Conservation (phyloP, 73 alveolate genomes). For the Paraurostyla sp. region DNA sequence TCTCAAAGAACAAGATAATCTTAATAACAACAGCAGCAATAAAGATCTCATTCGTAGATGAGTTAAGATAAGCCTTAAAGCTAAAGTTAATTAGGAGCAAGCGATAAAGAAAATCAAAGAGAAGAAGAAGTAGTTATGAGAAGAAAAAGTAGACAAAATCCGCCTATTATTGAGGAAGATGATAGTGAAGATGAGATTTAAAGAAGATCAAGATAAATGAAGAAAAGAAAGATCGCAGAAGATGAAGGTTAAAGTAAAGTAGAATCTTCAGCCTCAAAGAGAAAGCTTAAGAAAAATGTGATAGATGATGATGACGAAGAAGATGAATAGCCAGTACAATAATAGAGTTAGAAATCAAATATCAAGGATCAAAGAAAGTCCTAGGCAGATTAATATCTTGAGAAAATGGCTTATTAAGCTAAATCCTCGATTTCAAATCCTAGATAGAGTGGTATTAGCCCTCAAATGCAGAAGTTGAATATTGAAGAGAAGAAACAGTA, state of each 20-base stretch:
- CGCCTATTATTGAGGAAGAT: not conserved
- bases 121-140: not conserved
- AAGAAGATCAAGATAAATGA: not conserved
- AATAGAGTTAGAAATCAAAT: not conserved
- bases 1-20: not conserved
- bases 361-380: not conserved
- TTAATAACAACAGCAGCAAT: not conserved
- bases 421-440: not conserved
- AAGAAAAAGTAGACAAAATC: not conserved
- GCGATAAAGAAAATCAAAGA: not conserved
- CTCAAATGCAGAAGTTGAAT: slow-evolving; percentile 31
- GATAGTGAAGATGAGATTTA: not conserved
- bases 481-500: not conserved
- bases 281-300: not conserved
- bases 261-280: not conserved
- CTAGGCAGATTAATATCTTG: slow-evolving; percentile 1
- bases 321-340: not conserved
- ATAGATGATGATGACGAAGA: not conserved
- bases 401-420: slow-evolving; percentile 41
- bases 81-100: not conserved
- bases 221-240: not conserved
- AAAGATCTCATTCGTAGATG: not conserved
- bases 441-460: not conserved
- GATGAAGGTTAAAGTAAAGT: not conserved
- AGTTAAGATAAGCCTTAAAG: not conserved